Evolutionary conservation across 805 yeast genomes (phyloP).

Genomic region (Naumovozyma dairenensis): DNA sequence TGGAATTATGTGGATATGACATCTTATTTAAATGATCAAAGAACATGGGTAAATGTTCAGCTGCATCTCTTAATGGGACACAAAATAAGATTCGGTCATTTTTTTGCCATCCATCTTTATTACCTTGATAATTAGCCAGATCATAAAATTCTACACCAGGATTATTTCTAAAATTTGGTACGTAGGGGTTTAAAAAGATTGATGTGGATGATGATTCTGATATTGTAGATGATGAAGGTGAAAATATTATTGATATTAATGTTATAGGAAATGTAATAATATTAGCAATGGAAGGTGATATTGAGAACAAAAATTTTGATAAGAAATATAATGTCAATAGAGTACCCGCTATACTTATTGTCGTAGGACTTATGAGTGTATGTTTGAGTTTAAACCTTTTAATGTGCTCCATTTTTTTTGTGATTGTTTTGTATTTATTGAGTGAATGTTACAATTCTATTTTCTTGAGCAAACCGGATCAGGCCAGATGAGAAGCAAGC

Average conservation of each 20-base stretch:
- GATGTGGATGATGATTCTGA: not conserved
- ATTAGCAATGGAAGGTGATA: not conserved
- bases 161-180: constrained; percentile 29
- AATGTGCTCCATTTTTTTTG: too few relatives aligned
- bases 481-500: too few relatives aligned
- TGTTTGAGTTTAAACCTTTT: too few relatives aligned
- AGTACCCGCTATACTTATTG: constrained; percentile 1
- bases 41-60: constrained; percentile 81
- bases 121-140: constrained; percentile 52
- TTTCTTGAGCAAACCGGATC: too few relatives aligned
- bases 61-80: constrained; percentile 89
- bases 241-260: not conserved
- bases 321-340: not conserved
- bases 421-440: too few relatives aligned
- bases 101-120: constrained; percentile 67
- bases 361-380: not conserved
- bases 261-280: not conserved
- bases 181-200: constrained; percentile 19
- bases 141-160: constrained; percentile 61
- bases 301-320: not conserved
- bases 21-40: constrained; percentile 70
- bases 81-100: constrained; percentile 73
- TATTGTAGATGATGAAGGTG: not conserved
- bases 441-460: too few relatives aligned
- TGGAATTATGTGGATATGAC: constrained; percentile 78